Base-by-base conservation (phyloP, 345 rosid genomes). In the Camelina hispida region DNA sequence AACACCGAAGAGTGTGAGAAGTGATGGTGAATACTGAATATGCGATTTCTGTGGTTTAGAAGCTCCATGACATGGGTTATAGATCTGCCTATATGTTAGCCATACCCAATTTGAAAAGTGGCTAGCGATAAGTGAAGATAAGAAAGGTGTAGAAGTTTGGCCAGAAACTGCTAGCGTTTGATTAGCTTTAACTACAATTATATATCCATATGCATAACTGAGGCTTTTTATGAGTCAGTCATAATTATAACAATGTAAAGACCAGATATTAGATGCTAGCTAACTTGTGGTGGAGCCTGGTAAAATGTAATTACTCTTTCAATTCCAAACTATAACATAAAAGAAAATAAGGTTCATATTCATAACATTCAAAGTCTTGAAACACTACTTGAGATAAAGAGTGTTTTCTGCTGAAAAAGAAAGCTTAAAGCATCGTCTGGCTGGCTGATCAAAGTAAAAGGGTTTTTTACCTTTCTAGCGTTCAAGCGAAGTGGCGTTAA, bases 391-490 rank as follows among this genome's bases (percentile, higher is more conserved):
- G 2, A 55, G 57, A 56, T 1, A 28, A 28, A 28, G 2, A 47
- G 66, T 34, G 51, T 74, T 56, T 47, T 66, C 46, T 50, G 47
- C 35, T 20, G 44, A 18, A n/a, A 52, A 20, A 32, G 22, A 11
- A 32, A 52, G 20, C 35, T 7, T 34, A n/a, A 18, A 48, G 51
- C 52, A 52, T 25, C 3, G 25, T 17, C 35, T 2, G 3, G 53
- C 13, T 58, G 42, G 48, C 48, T 44, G 0, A 59, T 66, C 68
- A 38, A 60, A 42, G 68, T 8, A 68, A 60, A 51, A 53, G 63
- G 48, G 51, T 1, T 22, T 58, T 7, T 69, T 12, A 62, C 58
- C 37, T 25, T 66, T 44, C 0, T 2, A 16, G 52, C 17, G 2
- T 63, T 63, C 59, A 46, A 16, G 35, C 3, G 38, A 42, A 62